phyloP scores from a whole-genome alignment of 1,284 basidiomycete genomes.

The Taiwanofungus camphoratus region DNA sequence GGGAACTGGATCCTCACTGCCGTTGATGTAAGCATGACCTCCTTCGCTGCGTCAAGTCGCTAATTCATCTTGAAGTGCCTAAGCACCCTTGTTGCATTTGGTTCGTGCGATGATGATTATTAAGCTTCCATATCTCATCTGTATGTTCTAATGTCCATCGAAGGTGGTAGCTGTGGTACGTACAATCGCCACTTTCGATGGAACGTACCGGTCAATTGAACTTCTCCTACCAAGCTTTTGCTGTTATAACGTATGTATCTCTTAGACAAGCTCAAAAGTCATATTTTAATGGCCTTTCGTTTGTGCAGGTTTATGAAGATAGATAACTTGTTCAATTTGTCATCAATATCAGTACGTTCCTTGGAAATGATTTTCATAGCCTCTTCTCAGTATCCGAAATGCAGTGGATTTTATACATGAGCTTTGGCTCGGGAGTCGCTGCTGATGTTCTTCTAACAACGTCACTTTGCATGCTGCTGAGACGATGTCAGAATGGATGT shows the following conservation, averaged over 20 bases:
- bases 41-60: no score
- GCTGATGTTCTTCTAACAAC: conserved; percentile 5
- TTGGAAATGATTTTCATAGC: neutral
- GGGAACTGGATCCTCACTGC: neutral
- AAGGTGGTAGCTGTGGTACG: conserved; percentile 7
- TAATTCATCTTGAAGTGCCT: no score
- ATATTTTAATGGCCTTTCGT: no score
- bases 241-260: no score
- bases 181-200: neutral
- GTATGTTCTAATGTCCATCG: neutral
- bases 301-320: no score
- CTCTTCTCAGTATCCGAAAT: neutral
- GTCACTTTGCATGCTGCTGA: conserved; percentile 7
- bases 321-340: conserved; percentile 5
- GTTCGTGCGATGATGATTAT: neutral
- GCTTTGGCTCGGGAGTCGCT: conserved; percentile 2
- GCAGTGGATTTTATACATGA: conserved; percentile 9
- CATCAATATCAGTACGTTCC: conserved; percentile 3
- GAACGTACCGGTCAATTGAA: no score
- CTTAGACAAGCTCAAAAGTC: no score
- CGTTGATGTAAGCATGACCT: neutral
- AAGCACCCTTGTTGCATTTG: conserved; percentile 3
- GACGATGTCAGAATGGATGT: neutral
- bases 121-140: neutral
- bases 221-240: no score